phyloP scores from a whole-genome alignment of 257 asterid species.

The Penstemon barbatus region DNA sequence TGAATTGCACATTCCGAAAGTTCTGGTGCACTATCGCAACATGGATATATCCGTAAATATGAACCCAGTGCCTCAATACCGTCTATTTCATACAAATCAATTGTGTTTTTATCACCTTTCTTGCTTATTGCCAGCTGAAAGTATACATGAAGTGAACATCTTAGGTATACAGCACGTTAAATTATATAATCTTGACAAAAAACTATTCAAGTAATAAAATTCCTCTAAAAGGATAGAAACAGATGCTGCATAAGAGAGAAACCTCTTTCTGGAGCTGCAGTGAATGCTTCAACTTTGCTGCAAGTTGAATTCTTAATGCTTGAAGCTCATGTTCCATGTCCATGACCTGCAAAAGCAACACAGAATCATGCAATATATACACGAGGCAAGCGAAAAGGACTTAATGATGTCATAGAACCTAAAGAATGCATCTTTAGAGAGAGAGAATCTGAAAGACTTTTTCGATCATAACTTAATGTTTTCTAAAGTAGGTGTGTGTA shows the following conservation, averaged over 20 bases:
- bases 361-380: neutral
- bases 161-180: slow-evolving; percentile 18
- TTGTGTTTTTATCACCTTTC: slow-evolving; percentile 44
- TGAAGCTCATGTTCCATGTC: slow-evolving; percentile 95
- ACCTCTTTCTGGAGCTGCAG: slow-evolving; percentile 20
- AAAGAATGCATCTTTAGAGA: slow-evolving; percentile 8
- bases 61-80: slow-evolving; percentile 86
- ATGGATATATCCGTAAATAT: slow-evolving; percentile 54
- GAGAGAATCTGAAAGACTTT: neutral
- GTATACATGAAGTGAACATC: slow-evolving; percentile 10
- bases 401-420: slow-evolving; percentile 5
- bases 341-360: slow-evolving; percentile 64
- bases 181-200: neutral
- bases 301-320: slow-evolving; percentile 81
- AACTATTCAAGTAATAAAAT: neutral
- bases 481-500: neutral
- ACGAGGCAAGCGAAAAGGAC: neutral
- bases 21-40: slow-evolving; percentile 56
- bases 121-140: slow-evolving; percentile 75
- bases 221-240: too few relatives aligned
- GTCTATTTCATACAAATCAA: slow-evolving; percentile 57
- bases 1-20: slow-evolving; percentile 65
- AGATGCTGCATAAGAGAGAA: neutral
- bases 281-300: slow-evolving; percentile 15
- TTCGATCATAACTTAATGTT: neutral